These are phyloP conservation scores for Capillidium rhysosporum DNA, from an alignment of 371 early-diverging fungal species.

Conservation along the genomic window DNA sequence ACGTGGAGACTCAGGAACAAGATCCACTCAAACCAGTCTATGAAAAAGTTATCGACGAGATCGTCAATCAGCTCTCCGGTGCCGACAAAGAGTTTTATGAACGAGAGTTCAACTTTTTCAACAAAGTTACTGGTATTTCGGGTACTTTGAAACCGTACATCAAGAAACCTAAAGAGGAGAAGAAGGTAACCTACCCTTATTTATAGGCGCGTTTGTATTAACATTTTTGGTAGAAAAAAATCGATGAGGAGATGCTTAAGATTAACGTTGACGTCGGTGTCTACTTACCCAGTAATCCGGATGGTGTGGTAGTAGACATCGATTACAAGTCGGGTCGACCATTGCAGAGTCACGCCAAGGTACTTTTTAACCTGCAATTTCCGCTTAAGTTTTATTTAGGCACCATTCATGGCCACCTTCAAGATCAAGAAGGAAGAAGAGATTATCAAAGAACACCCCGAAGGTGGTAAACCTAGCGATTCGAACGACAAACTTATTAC, in stretches of 20 bases:
- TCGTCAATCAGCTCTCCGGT: slow-evolving; percentile 59
- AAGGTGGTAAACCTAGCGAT: slow-evolving; percentile 15
- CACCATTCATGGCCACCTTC: slow-evolving; percentile 99
- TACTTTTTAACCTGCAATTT: slow-evolving; percentile 9
- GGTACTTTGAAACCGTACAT: slow-evolving; percentile 92
- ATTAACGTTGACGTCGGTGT: slow-evolving; percentile 93
- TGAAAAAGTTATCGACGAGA: slow-evolving; percentile 65
- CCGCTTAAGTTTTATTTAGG: slow-evolving; percentile 19
- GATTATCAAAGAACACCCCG: slow-evolving; percentile 27
- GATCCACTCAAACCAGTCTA: slow-evolving; percentile 71
- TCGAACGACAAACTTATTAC: slow-evolving; percentile 13
- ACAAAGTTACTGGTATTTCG: slow-evolving; percentile 87
- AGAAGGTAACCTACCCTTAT: slow-evolving; percentile 35
- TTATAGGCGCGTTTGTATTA: neutral
- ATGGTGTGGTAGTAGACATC: slow-evolving; percentile 85
- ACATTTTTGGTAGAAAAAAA: slow-evolving; percentile 25
- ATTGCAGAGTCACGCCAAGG: slow-evolving; percentile 96
- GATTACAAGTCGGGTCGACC: slow-evolving; percentile 89
- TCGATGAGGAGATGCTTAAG: slow-evolving; percentile 92
- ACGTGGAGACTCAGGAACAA: slow-evolving; percentile 49
- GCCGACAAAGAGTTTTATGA: slow-evolving; percentile 75
- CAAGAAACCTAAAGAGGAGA: slow-evolving; percentile 80
- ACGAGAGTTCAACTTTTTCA: slow-evolving; percentile 89
- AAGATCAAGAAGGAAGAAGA: slow-evolving; percentile 45
- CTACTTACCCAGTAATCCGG: slow-evolving; percentile 96